Percentiles rank a stretch among this genome's conserved stretches.
phyloP scores from a whole-genome alignment of 2,329 filamentous ascomycete genomes.

The Aspergillus sp. region DNA sequence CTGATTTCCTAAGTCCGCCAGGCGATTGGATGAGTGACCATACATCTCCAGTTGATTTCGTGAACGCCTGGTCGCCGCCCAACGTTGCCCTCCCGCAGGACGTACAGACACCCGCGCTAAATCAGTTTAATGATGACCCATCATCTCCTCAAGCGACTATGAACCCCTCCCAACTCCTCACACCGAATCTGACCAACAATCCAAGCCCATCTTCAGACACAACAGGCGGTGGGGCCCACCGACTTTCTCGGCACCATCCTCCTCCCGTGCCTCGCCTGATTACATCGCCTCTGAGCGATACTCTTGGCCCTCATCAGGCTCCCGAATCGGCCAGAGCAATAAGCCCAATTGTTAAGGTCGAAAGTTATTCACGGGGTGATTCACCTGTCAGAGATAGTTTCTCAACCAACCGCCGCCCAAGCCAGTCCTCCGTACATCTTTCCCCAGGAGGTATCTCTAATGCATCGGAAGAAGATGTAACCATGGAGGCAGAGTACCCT shows the following conservation, averaged over 20 bases:
- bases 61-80: constrained; percentile 19
- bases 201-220: constrained; percentile 29
- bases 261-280: constrained; percentile 25
- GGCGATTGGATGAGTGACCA: constrained; percentile 30
- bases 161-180: constrained; percentile 32
- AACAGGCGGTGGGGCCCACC: constrained; percentile 11
- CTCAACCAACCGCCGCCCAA: constrained; percentile 24
- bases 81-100: constrained; percentile 5
- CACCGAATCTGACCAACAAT: constrained; percentile 31
- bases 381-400: constrained; percentile 38
- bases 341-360: constrained; percentile 48
- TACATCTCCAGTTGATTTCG: constrained; percentile 25
- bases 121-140: constrained; percentile 7
- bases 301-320: constrained; percentile 18
- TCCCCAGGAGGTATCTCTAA: constrained; percentile 32
- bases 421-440: constrained; percentile 37
- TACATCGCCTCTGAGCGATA: constrained; percentile 26
- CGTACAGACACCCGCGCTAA: neutral
- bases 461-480: constrained; percentile 30
- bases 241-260: constrained; percentile 15
- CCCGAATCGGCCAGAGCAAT: constrained; percentile 28
- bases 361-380: constrained; percentile 44
- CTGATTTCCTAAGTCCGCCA: constrained; percentile 31
- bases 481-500: constrained; percentile 18
- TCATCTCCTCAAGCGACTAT: constrained; percentile 18